Percentiles rank a stretch among this genome's conserved stretches.
Evolutionary conservation across 495 filamentous ascomycete species (phyloP).

Genomic region (Aspergillus avenaceus): DNA sequence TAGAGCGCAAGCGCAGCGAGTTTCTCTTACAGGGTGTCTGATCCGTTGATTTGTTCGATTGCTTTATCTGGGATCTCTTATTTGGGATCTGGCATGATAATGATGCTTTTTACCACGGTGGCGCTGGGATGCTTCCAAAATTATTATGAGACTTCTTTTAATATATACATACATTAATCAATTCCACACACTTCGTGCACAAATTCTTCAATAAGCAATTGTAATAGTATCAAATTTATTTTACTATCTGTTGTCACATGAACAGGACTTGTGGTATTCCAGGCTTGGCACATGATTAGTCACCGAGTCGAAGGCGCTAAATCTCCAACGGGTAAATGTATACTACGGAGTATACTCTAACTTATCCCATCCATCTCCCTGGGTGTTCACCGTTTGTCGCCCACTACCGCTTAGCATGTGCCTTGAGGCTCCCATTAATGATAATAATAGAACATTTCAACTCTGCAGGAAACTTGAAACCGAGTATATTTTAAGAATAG

Average conservation of each 20-base stretch:
- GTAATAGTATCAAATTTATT: neutral
- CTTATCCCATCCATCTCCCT: no score
- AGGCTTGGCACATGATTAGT: neutral
- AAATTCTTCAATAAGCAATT: neutral
- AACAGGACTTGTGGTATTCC: neutral
- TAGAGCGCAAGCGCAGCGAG: conserved; percentile 26
- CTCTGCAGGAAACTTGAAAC: conserved; percentile 4
- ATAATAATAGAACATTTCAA: neutral
- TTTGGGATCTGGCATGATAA: conserved; percentile 1
- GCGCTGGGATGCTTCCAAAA: conserved; percentile 20
- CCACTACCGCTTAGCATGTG: no score
- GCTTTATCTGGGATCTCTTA: conserved; percentile 1
- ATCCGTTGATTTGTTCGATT: conserved; percentile 1
- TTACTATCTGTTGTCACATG: neutral
- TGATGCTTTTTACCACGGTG: conserved; percentile 10
- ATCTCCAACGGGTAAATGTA: no score
- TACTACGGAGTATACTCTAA: no score
- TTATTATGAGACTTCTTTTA: conserved; percentile 10
- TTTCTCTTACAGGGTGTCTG: conserved; percentile 9
- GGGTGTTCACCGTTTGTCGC: no score
- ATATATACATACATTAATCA: conserved; percentile 8
- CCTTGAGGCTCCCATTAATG: neutral
- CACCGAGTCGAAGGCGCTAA: neutral
- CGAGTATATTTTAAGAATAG: conserved; percentile 2
- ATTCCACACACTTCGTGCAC: neutral